Evolutionary conservation across 352 stramenopile species (phyloP).

Genomic region (Thalassiosira exigua): DNA sequence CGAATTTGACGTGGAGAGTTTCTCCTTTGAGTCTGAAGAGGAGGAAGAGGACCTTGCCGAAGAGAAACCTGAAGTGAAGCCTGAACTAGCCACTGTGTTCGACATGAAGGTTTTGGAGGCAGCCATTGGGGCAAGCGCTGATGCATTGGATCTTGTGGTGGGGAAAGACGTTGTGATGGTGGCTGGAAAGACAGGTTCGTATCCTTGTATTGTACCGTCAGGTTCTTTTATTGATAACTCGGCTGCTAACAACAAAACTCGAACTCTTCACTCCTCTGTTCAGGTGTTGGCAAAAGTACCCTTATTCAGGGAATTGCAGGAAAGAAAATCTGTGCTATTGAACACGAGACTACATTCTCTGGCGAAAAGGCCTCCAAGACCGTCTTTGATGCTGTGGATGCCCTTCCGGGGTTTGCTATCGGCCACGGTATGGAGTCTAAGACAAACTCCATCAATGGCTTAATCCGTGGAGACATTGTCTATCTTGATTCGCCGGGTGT

Average conservation of each 20-base stretch:
- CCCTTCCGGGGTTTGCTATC: constrained; percentile 66
- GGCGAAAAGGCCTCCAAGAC: constrained; percentile 50
- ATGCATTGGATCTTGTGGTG: constrained; percentile 49
- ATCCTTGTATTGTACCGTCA: neutral
- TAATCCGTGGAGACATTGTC: constrained; percentile 39
- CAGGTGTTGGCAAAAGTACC: constrained; percentile 56
- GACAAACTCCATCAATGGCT: constrained; percentile 60
- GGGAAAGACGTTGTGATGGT: constrained; percentile 66
- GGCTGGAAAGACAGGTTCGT: constrained; percentile 63
- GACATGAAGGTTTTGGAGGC: constrained; percentile 60
- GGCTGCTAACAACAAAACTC: neutral
- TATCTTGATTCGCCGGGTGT: constrained; percentile 72
- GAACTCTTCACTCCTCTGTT: constrained; percentile 1
- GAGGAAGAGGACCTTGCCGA: constrained; percentile 14
- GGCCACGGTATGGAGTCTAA: constrained; percentile 67
- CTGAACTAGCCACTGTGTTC: constrained; percentile 27
- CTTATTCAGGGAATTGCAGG: constrained; percentile 72
- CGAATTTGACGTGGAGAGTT: constrained; percentile 30
- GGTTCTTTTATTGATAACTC: neutral
- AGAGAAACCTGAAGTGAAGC: neutral
- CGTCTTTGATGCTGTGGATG: constrained; percentile 66
- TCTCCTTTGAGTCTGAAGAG: constrained; percentile 33
- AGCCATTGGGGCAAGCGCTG: constrained; percentile 53
- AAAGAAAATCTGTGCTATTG: constrained; percentile 41
- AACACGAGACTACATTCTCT: constrained; percentile 37